phyloP scores from a whole-genome alignment of 257 asterid species.

The Handroanthus guayacan region DNA sequence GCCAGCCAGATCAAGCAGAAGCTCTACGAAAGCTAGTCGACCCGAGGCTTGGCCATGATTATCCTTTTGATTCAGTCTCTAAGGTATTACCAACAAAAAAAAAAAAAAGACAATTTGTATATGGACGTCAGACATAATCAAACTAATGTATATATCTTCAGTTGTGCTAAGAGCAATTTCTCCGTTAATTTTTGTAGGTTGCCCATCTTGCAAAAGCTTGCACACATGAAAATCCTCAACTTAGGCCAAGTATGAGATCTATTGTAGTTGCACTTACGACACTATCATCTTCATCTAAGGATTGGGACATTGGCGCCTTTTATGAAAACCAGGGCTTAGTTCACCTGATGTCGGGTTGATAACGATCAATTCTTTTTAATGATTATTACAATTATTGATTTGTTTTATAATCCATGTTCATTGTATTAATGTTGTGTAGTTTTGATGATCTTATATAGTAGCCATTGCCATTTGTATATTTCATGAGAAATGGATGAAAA shows the following conservation, averaged over 20 bases:
- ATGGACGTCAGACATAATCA: neutral
- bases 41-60: slow-evolving; percentile 72
- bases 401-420: neutral
- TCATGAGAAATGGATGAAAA: neutral
- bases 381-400: neutral
- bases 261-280: slow-evolving; percentile 93
- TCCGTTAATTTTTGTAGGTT: slow-evolving; percentile 49
- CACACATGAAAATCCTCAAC: slow-evolving; percentile 78
- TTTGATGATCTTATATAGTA: neutral
- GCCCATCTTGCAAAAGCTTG: slow-evolving; percentile 86
- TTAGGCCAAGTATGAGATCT: slow-evolving; percentile 92
- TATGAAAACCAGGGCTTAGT: slow-evolving; percentile 76
- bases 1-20: slow-evolving; percentile 57
- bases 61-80: slow-evolving; percentile 65
- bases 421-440: slow-evolving; percentile 4
- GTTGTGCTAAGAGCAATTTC: neutral
- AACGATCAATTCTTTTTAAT: neutral
- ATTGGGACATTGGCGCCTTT: slow-evolving; percentile 85
- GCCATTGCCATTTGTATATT: neutral
- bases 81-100: slow-evolving; percentile 67
- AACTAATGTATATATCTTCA: neutral
- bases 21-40: slow-evolving; percentile 65
- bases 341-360: slow-evolving; percentile 76
- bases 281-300: slow-evolving; percentile 77
- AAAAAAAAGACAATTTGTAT: too few species aligned